Percentiles rank a stretch among this genome's conserved stretches.
Evolutionary conservation across 2,329 filamentous ascomycete species (phyloP).

Genomic region (Microdochium nivale): DNA sequence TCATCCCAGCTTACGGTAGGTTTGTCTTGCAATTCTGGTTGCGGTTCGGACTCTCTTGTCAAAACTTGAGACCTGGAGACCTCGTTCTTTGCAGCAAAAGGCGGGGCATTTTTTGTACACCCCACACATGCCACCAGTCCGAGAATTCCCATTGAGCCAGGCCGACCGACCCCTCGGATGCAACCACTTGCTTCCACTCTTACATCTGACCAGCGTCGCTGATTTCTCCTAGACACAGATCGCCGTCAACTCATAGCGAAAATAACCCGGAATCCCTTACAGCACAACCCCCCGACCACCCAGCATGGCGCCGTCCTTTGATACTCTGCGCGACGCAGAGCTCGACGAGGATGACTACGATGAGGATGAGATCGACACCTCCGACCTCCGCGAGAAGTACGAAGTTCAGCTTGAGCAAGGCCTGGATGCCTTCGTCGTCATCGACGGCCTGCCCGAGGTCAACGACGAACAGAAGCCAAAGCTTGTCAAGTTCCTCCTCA

Average conservation of each 20-base stretch:
- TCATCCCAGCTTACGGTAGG: background rate
- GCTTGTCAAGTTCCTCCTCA: slow-evolving; percentile 90
- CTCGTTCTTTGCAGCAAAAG: background rate
- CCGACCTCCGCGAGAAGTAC: slow-evolving; percentile 87
- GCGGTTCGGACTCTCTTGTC: background rate
- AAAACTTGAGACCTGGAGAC: background rate
- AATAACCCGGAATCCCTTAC: slow-evolving; percentile 8
- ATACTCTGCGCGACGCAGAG: slow-evolving; percentile 85
- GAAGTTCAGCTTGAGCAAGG: slow-evolving; percentile 95
- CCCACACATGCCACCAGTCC: background rate
- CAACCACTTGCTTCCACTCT: background rate
- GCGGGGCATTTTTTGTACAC: background rate
- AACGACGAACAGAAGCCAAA: slow-evolving; percentile 87
- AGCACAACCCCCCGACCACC: slow-evolving; percentile 14
- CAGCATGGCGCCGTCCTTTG: slow-evolving; percentile 90
- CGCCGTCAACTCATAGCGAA: background rate
- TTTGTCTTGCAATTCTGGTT: background rate
- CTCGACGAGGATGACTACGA: slow-evolving; percentile 79
- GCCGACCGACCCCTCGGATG: background rate
- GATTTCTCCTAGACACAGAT: background rate
- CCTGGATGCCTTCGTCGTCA: slow-evolving; percentile 90
- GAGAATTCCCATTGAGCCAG: background rate
- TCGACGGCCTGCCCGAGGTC: slow-evolving; percentile 88
- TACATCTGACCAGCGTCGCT: background rate
- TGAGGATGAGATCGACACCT: slow-evolving; percentile 90